Conservation (phyloP, 306 rosid genomes). For the Gleditsia sinensis region DNA sequence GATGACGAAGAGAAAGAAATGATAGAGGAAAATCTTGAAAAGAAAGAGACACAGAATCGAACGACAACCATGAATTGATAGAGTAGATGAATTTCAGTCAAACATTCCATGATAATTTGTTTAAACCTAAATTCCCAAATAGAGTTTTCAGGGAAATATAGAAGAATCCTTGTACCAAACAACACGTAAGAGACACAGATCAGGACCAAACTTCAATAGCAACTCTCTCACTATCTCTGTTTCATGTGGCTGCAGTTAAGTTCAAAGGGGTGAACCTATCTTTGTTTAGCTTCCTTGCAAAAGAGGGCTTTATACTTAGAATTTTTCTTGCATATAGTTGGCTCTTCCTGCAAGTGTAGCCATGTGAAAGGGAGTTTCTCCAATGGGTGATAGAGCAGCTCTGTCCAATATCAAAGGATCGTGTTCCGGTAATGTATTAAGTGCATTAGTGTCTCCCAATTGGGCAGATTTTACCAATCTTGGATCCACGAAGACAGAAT, state of each 20-base stretch:
- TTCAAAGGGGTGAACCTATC: conserved; percentile 15
- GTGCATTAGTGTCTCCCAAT: conserved; percentile 3
- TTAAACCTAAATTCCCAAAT: too few species aligned
- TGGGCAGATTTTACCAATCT: conserved; percentile 3
- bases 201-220: not conserved
- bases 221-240: conserved; percentile 25
- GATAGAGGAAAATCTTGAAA: too few species aligned
- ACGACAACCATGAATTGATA: too few species aligned
- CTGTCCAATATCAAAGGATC: conserved; percentile 14
- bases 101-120: too few species aligned
- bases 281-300: conserved; percentile 14
- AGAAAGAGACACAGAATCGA: too few species aligned
- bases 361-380: conserved; percentile 25
- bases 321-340: conserved; percentile 12
- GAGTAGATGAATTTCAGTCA: too few species aligned
- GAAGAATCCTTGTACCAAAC: too few species aligned
- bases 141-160: too few species aligned
- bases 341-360: conserved; percentile 18
- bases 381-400: conserved; percentile 11
- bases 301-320: conserved; percentile 9
- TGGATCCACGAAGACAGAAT: conserved; percentile 5
- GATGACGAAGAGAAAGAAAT: too few species aligned
- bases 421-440: not conserved
- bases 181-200: not conserved
- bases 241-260: conserved; percentile 26